A percentile compares a stretch with the other conserved stretches of the same genome.
Conservation (phyloP, 768 basidiomycete species). For the Phallus indusiatus region DNA sequence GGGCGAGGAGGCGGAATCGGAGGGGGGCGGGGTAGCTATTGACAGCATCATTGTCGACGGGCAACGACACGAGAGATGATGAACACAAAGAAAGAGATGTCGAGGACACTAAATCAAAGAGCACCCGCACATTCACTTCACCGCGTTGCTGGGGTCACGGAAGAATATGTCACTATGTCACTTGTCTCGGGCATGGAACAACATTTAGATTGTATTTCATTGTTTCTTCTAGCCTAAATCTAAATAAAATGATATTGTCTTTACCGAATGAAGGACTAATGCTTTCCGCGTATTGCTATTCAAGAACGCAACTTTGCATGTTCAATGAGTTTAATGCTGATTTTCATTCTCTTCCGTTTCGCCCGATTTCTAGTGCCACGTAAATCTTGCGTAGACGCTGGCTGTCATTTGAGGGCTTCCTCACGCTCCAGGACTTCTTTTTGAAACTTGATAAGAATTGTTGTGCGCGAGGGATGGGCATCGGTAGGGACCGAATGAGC, state of each 20-base stretch:
- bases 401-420: slow-evolving; percentile 65
- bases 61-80: background rate
- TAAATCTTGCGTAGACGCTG: no score
- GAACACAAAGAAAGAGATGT: background rate
- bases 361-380: no score
- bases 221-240: no score
- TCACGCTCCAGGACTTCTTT: slow-evolving; percentile 89
- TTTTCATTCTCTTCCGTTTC: no score
- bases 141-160: background rate
- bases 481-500: slow-evolving; percentile 86
- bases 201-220: no score
- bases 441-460: slow-evolving; percentile 96
- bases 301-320: no score
- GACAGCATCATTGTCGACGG: background rate
- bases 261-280: no score
- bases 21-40: background rate
- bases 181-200: no score
- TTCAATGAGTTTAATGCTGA: no score
- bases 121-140: background rate
- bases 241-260: no score
- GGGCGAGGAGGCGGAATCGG: background rate
- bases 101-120: background rate
- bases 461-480: slow-evolving; percentile 74
- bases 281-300: no score
- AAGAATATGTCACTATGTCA: background rate